Base-by-base conservation (phyloP, 2,329 filamentous ascomycete genomes). In the Fusarium sp. region DNA sequence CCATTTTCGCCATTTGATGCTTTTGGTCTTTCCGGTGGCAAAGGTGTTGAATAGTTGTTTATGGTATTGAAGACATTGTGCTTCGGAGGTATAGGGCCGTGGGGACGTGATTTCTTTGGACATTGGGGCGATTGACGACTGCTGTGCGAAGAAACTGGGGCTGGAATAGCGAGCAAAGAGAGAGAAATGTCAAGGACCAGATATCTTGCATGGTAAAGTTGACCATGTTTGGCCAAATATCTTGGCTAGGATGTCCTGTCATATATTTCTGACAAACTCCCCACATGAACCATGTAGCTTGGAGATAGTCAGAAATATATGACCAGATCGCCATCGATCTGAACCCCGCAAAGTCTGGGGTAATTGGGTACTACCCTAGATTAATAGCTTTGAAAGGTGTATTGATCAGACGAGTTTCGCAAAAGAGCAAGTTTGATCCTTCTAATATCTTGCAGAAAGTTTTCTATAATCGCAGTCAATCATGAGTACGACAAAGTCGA, bases 1-100 rank as follows among this genome's bases (percentile, higher is more conserved):
- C 75, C 78, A 80, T 63, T 81, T 81, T n/a, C 82, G 77, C 81
- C 81, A 84, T 57, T 76, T 75, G 7, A 83, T 68, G 9, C 73
- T 68, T 39, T 83, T 83, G 29, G 83, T 84, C 25, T 71, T 77
- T 22, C 71, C 59, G 2, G 69, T 55, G 7, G 65, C 25, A 25
- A 71, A 71, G 0, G 49, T 62, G 10, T 17, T 29, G 50, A n/a
- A 27, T 10, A 35, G n/a, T 5, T 25, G 31, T 1, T 7, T 2
- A 25, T 22, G n/a, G 5, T 11, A 14, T 1, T 33, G 1, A 18
- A 35, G 31, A 50, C 15, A 50, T 18, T 50, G 7, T 7, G 31
- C 12, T 10, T 35, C 47, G 5, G 47, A 22, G 11, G 31, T 50
- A 0, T 25, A 35, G 7, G 17, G n/a, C 9, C 31, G 15, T 3